phyloP scores from a whole-genome alignment of 805 yeast genomes.

The Yueomyces sp. region DNA sequence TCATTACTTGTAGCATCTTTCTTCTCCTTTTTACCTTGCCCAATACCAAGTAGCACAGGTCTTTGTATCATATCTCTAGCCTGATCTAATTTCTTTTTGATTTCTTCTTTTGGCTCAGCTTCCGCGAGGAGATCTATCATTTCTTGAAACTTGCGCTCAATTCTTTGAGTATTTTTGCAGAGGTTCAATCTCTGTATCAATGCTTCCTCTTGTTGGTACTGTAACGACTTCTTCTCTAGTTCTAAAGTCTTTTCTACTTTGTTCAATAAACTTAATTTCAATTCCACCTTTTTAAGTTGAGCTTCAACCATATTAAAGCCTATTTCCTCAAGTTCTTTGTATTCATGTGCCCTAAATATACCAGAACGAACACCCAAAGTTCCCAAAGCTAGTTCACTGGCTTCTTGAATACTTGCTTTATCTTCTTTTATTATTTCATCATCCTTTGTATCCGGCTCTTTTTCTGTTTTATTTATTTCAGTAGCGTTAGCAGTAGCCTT shows the following conservation, averaged over 20 bases:
- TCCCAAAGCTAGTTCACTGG: constrained; percentile 59
- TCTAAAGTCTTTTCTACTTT: constrained; percentile 55
- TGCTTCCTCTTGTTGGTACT: constrained; percentile 52
- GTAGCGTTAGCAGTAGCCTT: background rate
- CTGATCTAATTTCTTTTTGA: constrained; percentile 3
- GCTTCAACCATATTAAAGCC: constrained; percentile 45
- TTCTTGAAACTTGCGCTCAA: constrained; percentile 29
- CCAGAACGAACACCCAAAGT: constrained; percentile 68
- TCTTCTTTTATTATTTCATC: background rate
- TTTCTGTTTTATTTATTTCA: constrained; percentile 1
- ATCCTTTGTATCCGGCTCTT: background rate
- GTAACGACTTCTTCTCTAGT: constrained; percentile 44
- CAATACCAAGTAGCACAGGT: background rate
- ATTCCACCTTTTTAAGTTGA: constrained; percentile 48
- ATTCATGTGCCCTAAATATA: constrained; percentile 68
- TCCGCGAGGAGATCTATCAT: constrained; percentile 9
- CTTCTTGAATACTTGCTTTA: constrained; percentile 31
- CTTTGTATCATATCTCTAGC: constrained; percentile 35
- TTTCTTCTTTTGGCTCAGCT: constrained; percentile 2
- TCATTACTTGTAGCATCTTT: constrained; percentile 16
- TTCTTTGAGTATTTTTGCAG: constrained; percentile 40
- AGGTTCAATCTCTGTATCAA: constrained; percentile 55
- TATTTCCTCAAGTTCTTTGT: constrained; percentile 55
- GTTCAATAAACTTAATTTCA: constrained; percentile 45
- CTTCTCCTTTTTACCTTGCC: background rate